Conservation (phyloP, 2,329 filamentous ascomycete genomes). For the Colletotrichum sp. region DNA sequence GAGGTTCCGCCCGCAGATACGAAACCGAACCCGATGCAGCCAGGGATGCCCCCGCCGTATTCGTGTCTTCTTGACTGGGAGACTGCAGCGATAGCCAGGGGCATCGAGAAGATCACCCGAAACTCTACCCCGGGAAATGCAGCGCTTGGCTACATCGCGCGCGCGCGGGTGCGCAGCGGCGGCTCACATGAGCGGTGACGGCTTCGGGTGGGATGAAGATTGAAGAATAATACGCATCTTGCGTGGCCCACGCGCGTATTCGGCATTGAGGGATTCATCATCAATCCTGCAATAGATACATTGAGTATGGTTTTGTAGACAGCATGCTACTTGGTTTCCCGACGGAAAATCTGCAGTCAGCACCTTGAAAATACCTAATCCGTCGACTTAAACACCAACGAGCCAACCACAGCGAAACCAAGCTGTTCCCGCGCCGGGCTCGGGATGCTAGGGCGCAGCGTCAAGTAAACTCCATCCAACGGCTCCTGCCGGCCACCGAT, state of each 20-base stretch:
- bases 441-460: not conserved
- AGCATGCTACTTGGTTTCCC: not conserved
- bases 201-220: not conserved
- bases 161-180: not conserved
- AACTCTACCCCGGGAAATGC: not conserved
- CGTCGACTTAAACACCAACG: not conserved
- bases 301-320: not conserved
- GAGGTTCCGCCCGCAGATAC: not conserved
- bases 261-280: not conserved
- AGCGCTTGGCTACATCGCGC: not conserved
- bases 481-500: not conserved
- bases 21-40: not conserved
- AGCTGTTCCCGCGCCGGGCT: not conserved
- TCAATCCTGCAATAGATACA: not conserved
- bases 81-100: not conserved
- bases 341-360: not conserved
- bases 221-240: not conserved
- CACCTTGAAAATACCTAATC: not conserved
- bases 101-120: not conserved
- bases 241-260: not conserved
- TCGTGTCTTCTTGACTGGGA: not conserved
- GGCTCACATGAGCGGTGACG: not conserved
- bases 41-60: not conserved
- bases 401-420: not conserved
- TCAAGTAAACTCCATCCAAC: not conserved